Evolutionary conservation across 257 asterid genomes (phyloP).

Genomic region (Cynanchum wilfordii): DNA sequence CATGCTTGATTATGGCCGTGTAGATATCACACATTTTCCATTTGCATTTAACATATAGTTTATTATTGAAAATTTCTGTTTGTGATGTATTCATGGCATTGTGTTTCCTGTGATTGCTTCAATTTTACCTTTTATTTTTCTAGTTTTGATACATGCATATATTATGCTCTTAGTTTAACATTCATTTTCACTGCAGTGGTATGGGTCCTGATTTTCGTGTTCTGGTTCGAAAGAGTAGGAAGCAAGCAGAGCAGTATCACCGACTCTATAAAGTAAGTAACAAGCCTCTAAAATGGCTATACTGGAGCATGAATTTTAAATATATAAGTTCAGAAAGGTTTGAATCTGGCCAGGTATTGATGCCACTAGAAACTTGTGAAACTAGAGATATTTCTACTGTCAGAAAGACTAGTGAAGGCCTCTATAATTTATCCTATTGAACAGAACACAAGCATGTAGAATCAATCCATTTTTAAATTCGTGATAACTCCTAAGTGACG

Average conservation of each 20-base stretch:
- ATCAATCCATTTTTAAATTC: neutral
- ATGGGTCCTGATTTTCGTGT: slow-evolving; percentile 99
- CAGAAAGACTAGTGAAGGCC: neutral
- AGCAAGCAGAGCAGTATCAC: slow-evolving; percentile 92
- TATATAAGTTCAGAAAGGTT: neutral
- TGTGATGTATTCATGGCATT: neutral
- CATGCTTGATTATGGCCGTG: neutral
- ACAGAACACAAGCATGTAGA: neutral
- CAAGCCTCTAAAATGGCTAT: neutral
- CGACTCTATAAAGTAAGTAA: slow-evolving; percentile 75
- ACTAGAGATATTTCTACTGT: neutral
- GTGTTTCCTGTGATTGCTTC: neutral
- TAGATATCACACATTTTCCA: neutral
- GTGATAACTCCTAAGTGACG: neutral
- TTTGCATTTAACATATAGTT: neutral
- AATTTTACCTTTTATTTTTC: neutral
- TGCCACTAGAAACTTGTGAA: neutral
- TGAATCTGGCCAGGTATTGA: neutral
- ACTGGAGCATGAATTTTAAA: neutral
- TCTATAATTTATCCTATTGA: neutral
- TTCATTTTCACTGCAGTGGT: slow-evolving; percentile 61
- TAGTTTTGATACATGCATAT: neutral
- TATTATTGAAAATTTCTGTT: neutral
- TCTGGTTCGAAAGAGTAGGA: slow-evolving; percentile 94
- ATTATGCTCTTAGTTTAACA: slow-evolving; percentile 3